phyloP scores from a whole-genome alignment of 306 rosid genomes.

The Glycine tomentella region DNA sequence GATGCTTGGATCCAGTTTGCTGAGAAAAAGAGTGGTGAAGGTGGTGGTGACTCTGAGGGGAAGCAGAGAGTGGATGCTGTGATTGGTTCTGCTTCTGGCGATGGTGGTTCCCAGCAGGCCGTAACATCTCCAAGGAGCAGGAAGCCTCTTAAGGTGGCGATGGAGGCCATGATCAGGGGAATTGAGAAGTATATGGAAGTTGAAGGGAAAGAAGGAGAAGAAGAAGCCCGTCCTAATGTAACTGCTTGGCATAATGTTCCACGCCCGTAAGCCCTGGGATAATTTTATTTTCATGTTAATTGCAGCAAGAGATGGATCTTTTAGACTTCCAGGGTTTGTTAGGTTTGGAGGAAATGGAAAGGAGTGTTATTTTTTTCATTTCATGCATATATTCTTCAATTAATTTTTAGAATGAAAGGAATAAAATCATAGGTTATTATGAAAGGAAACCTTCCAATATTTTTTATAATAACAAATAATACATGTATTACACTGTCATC shows the following conservation, averaged over 20 bases:
- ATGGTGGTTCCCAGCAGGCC: constrained; percentile 78
- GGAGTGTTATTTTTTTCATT: constrained; percentile 1
- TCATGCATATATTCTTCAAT: background rate
- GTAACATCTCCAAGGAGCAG: constrained; percentile 34
- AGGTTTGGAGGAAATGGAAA: background rate
- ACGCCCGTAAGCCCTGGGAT: constrained; percentile 68
- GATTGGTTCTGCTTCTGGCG: constrained; percentile 74
- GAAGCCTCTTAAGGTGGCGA: constrained; percentile 79
- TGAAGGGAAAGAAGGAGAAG: constrained; percentile 52
- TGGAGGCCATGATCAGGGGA: constrained; percentile 97
- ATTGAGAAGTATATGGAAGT: constrained; percentile 65
- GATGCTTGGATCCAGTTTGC: constrained; percentile 99
- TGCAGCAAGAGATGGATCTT: constrained; percentile 7
- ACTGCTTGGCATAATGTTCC: constrained; percentile 98
- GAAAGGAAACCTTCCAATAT: background rate
- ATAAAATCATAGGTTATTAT: background rate
- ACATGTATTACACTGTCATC: background rate
- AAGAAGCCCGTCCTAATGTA: constrained; percentile 63
- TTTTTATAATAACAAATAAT: no score
- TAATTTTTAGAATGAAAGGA: background rate
- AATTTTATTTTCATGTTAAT: constrained; percentile 15
- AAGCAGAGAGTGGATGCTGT: constrained; percentile 64
- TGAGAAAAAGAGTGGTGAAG: constrained; percentile 46
- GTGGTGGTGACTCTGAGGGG: constrained; percentile 40
- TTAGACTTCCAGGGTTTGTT: background rate